These are phyloP conservation scores for Arthrobotrys entomopaga DNA, from an alignment of 2,329 filamentous ascomycete genomes.

Conservation along the genomic window DNA sequence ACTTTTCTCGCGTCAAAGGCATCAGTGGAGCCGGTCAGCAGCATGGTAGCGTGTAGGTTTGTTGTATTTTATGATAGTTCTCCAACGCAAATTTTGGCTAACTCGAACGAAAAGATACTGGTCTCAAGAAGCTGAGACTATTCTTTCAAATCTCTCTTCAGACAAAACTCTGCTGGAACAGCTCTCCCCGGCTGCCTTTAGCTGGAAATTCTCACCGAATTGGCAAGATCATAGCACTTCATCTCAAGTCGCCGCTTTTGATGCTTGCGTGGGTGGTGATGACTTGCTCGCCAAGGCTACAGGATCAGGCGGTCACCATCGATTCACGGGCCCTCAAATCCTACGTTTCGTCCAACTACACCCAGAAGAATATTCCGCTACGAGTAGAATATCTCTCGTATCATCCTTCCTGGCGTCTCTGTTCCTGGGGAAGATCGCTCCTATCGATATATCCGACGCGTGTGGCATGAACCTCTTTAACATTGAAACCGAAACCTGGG, in stretches of 20 bases:
- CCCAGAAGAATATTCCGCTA: conserved; percentile 81
- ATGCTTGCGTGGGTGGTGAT: conserved; percentile 73
- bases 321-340: conserved; percentile 98
- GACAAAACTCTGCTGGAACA: conserved; percentile 75
- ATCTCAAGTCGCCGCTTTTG: conserved; percentile 87
- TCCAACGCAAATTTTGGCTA: conserved; percentile 21
- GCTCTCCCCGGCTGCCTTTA: conserved; percentile 74
- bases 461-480: conserved; percentile 98
- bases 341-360: conserved; percentile 83
- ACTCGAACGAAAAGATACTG: conserved; percentile 69
- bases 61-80: conserved; percentile 28
- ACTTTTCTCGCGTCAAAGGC: conserved; percentile 79
- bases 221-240: conserved; percentile 99
- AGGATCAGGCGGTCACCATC: conserved; percentile 93
- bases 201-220: conserved; percentile 88
- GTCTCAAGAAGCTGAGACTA: conserved; percentile 74
- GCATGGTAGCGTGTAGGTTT: conserved; percentile 83
- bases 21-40: conserved; percentile 95
- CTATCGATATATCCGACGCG: conserved; percentile 92
- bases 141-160: conserved; percentile 72
- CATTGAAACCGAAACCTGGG: conserved; percentile 78
- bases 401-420: conserved; percentile 94
- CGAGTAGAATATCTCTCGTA: conserved; percentile 87
- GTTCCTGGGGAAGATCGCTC: conserved; percentile 84
- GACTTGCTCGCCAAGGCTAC: conserved; percentile 79